A percentile compares a stretch with the other conserved stretches of the same genome.
Conservation (phyloP, 192 early-diverging fungal genomes). For the Gaertneriomyces sp. region DNA sequence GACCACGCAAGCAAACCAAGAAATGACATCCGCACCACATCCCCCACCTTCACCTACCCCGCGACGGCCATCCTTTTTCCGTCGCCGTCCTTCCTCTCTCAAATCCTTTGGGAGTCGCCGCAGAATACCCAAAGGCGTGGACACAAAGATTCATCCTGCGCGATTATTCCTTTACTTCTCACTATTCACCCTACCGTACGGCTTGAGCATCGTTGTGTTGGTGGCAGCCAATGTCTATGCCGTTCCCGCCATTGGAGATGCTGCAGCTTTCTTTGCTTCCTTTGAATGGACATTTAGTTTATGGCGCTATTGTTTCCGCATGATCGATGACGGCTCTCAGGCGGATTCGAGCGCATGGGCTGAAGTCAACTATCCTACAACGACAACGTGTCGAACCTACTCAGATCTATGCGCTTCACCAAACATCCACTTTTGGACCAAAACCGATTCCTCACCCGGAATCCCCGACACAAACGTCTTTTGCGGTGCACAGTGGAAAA, state of each 20-base stretch:
- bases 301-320: slow-evolving; percentile 6
- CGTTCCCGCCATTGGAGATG: background rate
- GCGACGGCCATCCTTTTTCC: slow-evolving; percentile 9
- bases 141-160: slow-evolving; percentile 7
- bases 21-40: no score
- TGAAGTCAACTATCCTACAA: slow-evolving; percentile 5
- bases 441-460: slow-evolving; percentile 7
- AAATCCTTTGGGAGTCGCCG: background rate
- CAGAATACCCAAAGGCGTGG: slow-evolving; percentile 7
- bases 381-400: slow-evolving; percentile 4
- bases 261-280: background rate
- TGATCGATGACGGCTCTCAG: slow-evolving; percentile 11
- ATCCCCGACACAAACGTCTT: slow-evolving; percentile 9
- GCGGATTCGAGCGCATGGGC: background rate
- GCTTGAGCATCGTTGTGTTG: background rate
- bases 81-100: slow-evolving; percentile 6
- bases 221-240: background rate
- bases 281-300: slow-evolving; percentile 10
- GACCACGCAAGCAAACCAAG: no score
- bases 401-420: slow-evolving; percentile 4
- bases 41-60: no score
- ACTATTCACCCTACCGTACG: slow-evolving; percentile 16
- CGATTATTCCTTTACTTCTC: slow-evolving; percentile 21
- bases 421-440: slow-evolving; percentile 4
- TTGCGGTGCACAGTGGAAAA: slow-evolving; percentile 4